Percentiles rank a stretch among this genome's conserved stretches.
Evolutionary conservation across 495 filamentous ascomycete genomes (phyloP).

Genomic region (Hyaloscypha bicolor): DNA sequence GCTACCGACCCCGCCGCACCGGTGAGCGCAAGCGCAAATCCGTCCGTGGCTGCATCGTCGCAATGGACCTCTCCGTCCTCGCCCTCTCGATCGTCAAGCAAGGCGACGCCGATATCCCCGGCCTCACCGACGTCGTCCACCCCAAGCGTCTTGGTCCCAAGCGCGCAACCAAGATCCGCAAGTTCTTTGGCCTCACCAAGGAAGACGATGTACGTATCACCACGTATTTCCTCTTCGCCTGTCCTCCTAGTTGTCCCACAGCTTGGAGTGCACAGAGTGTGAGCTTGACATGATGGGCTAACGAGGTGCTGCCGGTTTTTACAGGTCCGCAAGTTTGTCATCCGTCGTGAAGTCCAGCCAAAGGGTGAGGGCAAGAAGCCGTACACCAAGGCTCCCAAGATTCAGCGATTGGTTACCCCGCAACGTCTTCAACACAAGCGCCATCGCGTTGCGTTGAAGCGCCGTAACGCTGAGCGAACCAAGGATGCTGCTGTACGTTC

Average conservation of each 20-base stretch:
- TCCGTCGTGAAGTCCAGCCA: conserved; percentile 93
- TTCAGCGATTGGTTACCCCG: conserved; percentile 98
- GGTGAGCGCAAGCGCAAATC: conserved; percentile 99
- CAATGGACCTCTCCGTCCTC: conserved; percentile 88
- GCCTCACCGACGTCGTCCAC: conserved; percentile 93
- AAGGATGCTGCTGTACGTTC: conserved; percentile 97
- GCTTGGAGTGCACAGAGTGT: conserved; percentile 32
- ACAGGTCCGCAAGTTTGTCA: conserved; percentile 96
- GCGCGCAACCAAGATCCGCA: conserved; percentile 98
- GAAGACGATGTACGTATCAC: conserved; percentile 92
- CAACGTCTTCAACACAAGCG: conserved; percentile 99
- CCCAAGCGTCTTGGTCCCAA: conserved; percentile 99
- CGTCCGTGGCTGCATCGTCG: conserved; percentile 97
- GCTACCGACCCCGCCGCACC: conserved; percentile 95
- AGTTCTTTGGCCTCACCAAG: conserved; percentile 98
- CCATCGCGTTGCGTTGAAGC: conserved; percentile 95
- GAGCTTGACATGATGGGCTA: conserved; percentile 26
- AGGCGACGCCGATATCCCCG: conserved; percentile 89
- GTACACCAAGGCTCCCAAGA: conserved; percentile 99
- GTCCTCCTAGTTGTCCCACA: conserved; percentile 33
- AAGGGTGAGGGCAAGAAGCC: conserved; percentile 95
- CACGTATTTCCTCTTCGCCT: conserved; percentile 59
- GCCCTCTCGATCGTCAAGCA: conserved; percentile 96
- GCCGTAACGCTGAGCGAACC: conserved; percentile 87
- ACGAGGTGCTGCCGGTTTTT: conserved; percentile 33